Percentiles rank a stretch among this genome's conserved stretches.
phyloP scores from a whole-genome alignment of 2,329 filamentous ascomycete genomes.

The Metarhizium humberi region DNA sequence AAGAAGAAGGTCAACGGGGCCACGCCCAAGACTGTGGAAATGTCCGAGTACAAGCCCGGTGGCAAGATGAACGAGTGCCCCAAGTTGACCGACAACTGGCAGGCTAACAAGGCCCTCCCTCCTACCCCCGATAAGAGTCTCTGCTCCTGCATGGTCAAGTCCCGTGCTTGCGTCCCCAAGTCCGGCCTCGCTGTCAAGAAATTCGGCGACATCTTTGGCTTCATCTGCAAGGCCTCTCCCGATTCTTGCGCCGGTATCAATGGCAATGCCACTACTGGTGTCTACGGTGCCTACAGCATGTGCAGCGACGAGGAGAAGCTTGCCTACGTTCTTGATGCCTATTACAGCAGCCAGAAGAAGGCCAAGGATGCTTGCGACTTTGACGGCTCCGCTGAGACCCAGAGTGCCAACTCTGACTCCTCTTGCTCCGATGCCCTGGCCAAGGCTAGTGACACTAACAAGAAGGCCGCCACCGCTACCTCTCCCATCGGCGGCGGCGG shows the following conservation, averaged over 20 bases:
- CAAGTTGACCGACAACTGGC: slow-evolving; percentile 53
- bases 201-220: slow-evolving; percentile 62
- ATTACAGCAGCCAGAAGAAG: slow-evolving; percentile 52
- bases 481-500: slow-evolving; percentile 3
- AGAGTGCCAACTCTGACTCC: slow-evolving; percentile 35
- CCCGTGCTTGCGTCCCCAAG: slow-evolving; percentile 61
- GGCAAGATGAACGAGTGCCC: slow-evolving; percentile 71
- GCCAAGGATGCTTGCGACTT: slow-evolving; percentile 58
- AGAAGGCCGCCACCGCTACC: slow-evolving; percentile 9
- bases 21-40: slow-evolving; percentile 56
- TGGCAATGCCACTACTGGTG: slow-evolving; percentile 55
- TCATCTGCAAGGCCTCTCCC: slow-evolving; percentile 53
- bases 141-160: slow-evolving; percentile 77
- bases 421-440: slow-evolving; percentile 50
- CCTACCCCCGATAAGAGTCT: slow-evolving; percentile 70
- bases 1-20: slow-evolving; percentile 60
- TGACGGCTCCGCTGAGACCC: slow-evolving; percentile 51
- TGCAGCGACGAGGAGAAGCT: slow-evolving; percentile 63
- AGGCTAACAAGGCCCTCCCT: slow-evolving; percentile 56
- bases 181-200: slow-evolving; percentile 45
- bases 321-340: slow-evolving; percentile 62
- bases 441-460: slow-evolving; percentile 51
- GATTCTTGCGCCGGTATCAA: slow-evolving; percentile 58
- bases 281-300: slow-evolving; percentile 72
- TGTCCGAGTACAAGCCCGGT: slow-evolving; percentile 60